Conservation (phyloP, 805 yeast species). For the Helenozyma rhizophorensis region DNA sequence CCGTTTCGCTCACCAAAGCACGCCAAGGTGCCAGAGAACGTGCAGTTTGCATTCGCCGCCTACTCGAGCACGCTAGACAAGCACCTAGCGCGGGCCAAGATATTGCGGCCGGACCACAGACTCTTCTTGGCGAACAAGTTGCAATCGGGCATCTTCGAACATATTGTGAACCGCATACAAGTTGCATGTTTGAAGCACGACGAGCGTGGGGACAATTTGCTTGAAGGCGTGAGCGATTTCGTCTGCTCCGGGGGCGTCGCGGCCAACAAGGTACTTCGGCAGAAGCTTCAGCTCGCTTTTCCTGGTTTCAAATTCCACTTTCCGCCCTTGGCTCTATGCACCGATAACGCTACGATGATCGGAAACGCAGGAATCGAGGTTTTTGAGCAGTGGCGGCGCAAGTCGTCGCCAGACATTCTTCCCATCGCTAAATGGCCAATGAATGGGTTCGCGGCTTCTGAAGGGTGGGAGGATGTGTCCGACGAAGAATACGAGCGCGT, state of each 20-base stretch:
- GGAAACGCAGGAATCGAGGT: slow-evolving; percentile 96
- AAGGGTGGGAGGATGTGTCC: slow-evolving; percentile 44
- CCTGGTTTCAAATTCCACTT: slow-evolving; percentile 43
- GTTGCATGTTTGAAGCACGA: slow-evolving; percentile 42
- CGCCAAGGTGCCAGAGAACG: slow-evolving; percentile 21
- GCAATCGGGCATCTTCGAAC: slow-evolving; percentile 68
- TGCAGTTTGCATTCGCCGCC: slow-evolving; percentile 71
- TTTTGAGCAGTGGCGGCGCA: slow-evolving; percentile 48
- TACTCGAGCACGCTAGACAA: slow-evolving; percentile 55
- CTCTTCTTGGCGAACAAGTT: slow-evolving; percentile 52
- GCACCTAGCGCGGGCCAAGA: slow-evolving; percentile 11
- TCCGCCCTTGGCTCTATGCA: slow-evolving; percentile 71
- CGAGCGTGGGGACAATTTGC: slow-evolving; percentile 30
- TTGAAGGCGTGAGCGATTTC: slow-evolving; percentile 43
- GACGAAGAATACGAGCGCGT: slow-evolving; percentile 5
- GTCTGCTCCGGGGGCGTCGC: slow-evolving; percentile 96
- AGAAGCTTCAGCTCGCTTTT: slow-evolving; percentile 40
- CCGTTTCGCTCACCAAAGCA: slow-evolving; percentile 34
- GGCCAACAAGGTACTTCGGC: slow-evolving; percentile 58
- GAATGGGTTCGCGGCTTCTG: slow-evolving; percentile 41
- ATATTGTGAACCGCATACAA: slow-evolving; percentile 61
- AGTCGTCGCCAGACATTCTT: slow-evolving; percentile 50
- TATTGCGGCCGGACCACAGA: slow-evolving; percentile 28
- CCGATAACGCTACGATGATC: slow-evolving; percentile 96
- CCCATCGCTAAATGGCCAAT: slow-evolving; percentile 86